Evolutionary conservation across 257 asterid species (phyloP).

Genomic region (Solanum ahanhuiri): DNA sequence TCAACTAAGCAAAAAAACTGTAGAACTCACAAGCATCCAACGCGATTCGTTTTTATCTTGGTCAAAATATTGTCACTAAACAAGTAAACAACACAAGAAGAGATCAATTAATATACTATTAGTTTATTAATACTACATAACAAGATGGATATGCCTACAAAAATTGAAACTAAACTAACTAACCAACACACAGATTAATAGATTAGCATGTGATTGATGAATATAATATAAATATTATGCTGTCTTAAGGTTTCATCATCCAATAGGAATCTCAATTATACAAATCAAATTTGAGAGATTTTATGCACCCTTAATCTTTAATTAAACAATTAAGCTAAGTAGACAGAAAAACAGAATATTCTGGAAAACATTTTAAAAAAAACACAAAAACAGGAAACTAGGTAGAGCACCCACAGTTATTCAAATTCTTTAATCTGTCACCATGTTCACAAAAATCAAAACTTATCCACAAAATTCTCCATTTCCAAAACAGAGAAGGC

Average conservation of each 20-base stretch:
- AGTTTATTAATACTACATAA: conserved; percentile 23
- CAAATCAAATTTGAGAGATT: conserved; percentile 27
- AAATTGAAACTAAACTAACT: conserved; percentile 19
- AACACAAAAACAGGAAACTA: conserved; percentile 33
- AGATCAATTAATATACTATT: conserved; percentile 26
- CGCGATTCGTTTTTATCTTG: conserved; percentile 18
- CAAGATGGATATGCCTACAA: conserved; percentile 16
- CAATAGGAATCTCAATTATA: conserved; percentile 48
- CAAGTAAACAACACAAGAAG: conserved; percentile 20
- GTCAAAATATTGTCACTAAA: conserved; percentile 39
- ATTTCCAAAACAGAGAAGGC: neutral
- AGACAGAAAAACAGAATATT: conserved; percentile 22
- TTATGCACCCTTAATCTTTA: conserved; percentile 27
- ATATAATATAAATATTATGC: conserved; percentile 29
- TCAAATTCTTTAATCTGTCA: neutral
- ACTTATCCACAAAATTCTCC: neutral
- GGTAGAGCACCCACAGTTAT: conserved; percentile 22
- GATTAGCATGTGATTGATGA: conserved; percentile 64
- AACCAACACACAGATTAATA: conserved; percentile 25
- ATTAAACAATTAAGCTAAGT: conserved; percentile 22
- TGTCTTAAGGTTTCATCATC: conserved; percentile 46
- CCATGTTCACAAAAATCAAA: neutral
- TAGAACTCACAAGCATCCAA: conserved; percentile 25
- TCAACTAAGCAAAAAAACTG: conserved; percentile 14
- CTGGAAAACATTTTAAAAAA: conserved; percentile 12